phyloP scores from a whole-genome alignment of 2,329 filamentous ascomycete genomes.

The Amylocarpus encephaloides region DNA sequence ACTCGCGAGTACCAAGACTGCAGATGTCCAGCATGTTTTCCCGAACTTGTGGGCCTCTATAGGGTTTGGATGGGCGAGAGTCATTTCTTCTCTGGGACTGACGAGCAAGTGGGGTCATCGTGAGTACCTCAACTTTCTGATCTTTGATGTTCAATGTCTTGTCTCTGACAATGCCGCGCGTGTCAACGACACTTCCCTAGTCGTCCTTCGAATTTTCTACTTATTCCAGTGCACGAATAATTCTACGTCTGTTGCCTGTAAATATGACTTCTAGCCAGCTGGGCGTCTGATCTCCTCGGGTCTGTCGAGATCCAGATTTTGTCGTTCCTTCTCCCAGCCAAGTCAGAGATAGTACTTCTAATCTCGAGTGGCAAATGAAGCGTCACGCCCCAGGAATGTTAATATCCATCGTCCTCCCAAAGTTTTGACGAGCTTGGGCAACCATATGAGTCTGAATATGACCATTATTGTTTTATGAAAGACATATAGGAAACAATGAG shows the following conservation, averaged over 20 bases:
- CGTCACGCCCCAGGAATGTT: neutral
- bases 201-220: neutral
- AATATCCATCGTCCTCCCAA: neutral
- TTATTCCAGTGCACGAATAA: neutral
- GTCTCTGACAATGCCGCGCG: neutral
- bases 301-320: too few species aligned
- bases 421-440: neutral
- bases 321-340: too few species aligned
- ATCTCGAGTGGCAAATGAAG: neutral
- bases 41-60: neutral
- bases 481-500: neutral
- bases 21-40: neutral
- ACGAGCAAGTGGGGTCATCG: conserved; percentile 6
- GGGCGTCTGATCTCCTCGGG: too few species aligned
- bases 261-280: too few species aligned
- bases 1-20: neutral
- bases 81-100: conserved; percentile 4
- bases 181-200: neutral
- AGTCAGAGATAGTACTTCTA: neutral
- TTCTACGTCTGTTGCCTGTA: too few species aligned
- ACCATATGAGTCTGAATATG: neutral
- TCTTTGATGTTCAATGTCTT: neutral
- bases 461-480: neutral
- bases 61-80: neutral
- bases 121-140: conserved; percentile 1